Evolutionary conservation across 2,329 filamentous ascomycete genomes (phyloP), one percentile per base, ranked within the genome.

Genomic region (Pseudogymnoascus sp.): DNA sequence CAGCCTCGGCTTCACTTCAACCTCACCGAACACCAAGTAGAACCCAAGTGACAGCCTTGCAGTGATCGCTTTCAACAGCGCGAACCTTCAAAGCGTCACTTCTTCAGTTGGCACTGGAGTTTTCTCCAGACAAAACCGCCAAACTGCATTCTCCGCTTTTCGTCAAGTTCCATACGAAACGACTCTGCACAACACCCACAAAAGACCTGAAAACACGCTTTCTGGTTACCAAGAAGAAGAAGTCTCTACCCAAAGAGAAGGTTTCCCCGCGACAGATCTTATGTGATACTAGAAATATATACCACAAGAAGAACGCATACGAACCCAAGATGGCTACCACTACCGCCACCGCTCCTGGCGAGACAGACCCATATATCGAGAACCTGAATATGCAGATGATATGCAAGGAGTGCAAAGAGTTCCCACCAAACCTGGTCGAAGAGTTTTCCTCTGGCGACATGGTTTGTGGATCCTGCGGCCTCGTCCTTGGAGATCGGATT

Each of bases 361-460:
- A 66, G 31, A 65, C 68, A 35, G 69, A 72, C 47, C 64, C 64
- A 67, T 71, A 69, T 63, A 68, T 63, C 59, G 88, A 96, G 75
- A 94, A 97, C 69, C 82, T 97, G 64, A 95, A 91, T 74, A 88
- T 91, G 72, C 86, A 88, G 68, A 77, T 97, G 66, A 87, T 91
- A 67, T 99, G 94, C 75, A 89, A 85, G 14, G 93, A 99, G 73
- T 99, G 94, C 81, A 89, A 88, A 72, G 91, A 96, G 73, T 82
- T 86, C 62, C 94, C 94, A n/a, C 93, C 94, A 4, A 92, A 96
- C 67, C 80, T 99, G 37, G 84, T 94, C 53, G 94, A 97, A 73
- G 94, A 97, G 74, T 94, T 93, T 73, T 92, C 92, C 5, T 90
- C 87, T 37, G 91, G 91, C 67, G 94, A 99, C 75, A 90, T 95